Evolutionary conservation across 768 basidiomycete genomes (phyloP), one percentile per base, ranked within the genome.

Genomic region (Lactarius sp.): DNA sequence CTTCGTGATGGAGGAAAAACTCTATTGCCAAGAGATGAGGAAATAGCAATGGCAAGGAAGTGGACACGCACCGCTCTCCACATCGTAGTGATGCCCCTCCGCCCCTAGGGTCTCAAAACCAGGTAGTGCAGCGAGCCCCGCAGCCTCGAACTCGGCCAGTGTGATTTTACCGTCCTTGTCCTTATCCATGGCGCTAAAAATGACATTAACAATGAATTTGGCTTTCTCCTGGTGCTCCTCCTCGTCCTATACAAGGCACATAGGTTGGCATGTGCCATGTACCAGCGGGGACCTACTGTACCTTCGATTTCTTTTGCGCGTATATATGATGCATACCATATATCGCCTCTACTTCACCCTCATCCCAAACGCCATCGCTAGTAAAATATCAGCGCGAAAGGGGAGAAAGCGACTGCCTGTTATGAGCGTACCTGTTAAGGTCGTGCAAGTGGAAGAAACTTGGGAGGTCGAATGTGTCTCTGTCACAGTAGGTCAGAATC

Each of bases 381-480:
- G 2, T 52, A 50, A 47, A 49, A 12, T 10, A 41, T 27, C 31
- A 46, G 56, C 55, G 55, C 54, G 54, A 31, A 66, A 64, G 52
- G 36, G 66, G 52, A 50, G n/a, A 22, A 33, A 27, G 8, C 14
- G 44, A 44, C 39, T 34, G 14, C 62, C 65, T 41, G 12, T 58
- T 49, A 46, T 39, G 31, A 33, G 71, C 81, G 66, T 65, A 88
- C 88, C 85, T 78, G 75, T 98, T 86, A 61, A 99, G 79, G 76
- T 99, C 96, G 75, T 99, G 96, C 13, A 99, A 78, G 65, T 90
- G 86, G 82, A 97, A 96, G 84, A 99, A 99, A 73, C 92, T 91
- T 69, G 85, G 80, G 49, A 84, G 76, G 70, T 89, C 94, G 68
- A 92, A 96, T 46, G 85, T 83, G 72, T 93, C 90, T 62, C 92